Evolutionary conservation across 805 yeast genomes (phyloP).

Genomic region (Brettanomyces naardenensis): DNA sequence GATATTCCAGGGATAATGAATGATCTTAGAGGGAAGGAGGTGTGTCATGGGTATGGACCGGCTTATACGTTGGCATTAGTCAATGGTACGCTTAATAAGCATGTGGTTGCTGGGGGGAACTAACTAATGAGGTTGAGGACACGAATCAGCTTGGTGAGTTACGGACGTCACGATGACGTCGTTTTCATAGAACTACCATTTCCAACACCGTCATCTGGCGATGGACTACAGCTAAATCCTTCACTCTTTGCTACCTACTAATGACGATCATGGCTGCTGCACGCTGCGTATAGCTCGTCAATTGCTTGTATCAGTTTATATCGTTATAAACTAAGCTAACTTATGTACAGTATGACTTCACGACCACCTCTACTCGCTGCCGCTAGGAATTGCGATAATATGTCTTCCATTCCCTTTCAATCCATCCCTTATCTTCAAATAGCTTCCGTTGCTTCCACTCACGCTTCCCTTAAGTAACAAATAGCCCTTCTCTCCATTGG

Average conservation of each 20-base stretch:
- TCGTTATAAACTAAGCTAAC: no score
- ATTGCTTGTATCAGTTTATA: no score
- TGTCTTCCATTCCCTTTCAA: conserved; percentile 36
- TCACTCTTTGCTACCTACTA: not conserved
- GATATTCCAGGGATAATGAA: conserved; percentile 55
- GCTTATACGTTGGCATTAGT: conserved; percentile 45
- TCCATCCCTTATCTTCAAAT: conserved; percentile 74
- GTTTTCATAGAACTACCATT: no score
- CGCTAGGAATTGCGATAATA: conserved; percentile 6
- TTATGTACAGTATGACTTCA: no score
- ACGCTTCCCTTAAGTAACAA: conserved; percentile 82
- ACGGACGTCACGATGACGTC: no score
- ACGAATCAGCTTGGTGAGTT: no score
- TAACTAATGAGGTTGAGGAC: no score
- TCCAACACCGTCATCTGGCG: no score
- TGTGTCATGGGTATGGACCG: conserved; percentile 76
- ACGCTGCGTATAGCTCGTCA: no score
- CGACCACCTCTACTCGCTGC: not conserved
- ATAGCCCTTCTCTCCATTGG: conserved; percentile 75
- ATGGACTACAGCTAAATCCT: not conserved
- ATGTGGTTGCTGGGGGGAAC: conserved; percentile 3
- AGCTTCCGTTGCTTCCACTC: conserved; percentile 79
- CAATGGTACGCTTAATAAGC: conserved; percentile 27
- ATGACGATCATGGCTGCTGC: no score
- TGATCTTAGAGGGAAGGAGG: conserved; percentile 55